Conservation (phyloP, 2,329 filamentous ascomycete species). For the Talaromyces funiculosus region DNA sequence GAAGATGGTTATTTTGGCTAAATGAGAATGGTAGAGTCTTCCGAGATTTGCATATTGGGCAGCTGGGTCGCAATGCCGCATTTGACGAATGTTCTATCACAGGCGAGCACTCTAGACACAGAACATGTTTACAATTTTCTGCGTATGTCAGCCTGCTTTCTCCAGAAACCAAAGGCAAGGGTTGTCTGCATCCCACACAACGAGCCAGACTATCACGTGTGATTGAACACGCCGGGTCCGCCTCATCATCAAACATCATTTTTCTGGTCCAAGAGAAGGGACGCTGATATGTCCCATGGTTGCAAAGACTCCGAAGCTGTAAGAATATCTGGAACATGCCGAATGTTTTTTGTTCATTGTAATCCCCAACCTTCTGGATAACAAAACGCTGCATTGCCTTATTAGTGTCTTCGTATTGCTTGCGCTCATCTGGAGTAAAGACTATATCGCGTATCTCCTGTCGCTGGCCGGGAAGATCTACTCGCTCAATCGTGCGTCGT, state of each 20-base stretch:
- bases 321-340: constrained; percentile 45
- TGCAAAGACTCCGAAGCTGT: constrained; percentile 46
- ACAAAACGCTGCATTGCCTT: constrained; percentile 37
- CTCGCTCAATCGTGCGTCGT: constrained; percentile 18
- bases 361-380: constrained; percentile 32
- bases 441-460: constrained; percentile 23
- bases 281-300: constrained; percentile 48
- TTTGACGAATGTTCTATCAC: background rate
- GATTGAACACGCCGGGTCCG: constrained; percentile 1
- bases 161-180: constrained; percentile 20
- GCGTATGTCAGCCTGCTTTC: constrained; percentile 18
- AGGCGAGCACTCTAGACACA: constrained; percentile 21
- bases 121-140: constrained; percentile 27
- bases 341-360: constrained; percentile 34
- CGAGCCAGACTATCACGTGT: constrained; percentile 27
- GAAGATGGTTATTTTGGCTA: constrained; percentile 15
- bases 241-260: constrained; percentile 29
- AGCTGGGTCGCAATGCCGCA: background rate
- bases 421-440: constrained; percentile 28
- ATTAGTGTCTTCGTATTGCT: constrained; percentile 33
- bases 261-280: constrained; percentile 40
- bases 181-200: constrained; percentile 29
- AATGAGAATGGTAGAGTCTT: constrained; percentile 15
- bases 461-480: constrained; percentile 24
- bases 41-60: constrained; percentile 19